Evolutionary conservation across 495 filamentous ascomycete genomes (phyloP), one percentile per base, ranked within the genome.

Genomic region (Paragyromitra xinjiangensis): DNA sequence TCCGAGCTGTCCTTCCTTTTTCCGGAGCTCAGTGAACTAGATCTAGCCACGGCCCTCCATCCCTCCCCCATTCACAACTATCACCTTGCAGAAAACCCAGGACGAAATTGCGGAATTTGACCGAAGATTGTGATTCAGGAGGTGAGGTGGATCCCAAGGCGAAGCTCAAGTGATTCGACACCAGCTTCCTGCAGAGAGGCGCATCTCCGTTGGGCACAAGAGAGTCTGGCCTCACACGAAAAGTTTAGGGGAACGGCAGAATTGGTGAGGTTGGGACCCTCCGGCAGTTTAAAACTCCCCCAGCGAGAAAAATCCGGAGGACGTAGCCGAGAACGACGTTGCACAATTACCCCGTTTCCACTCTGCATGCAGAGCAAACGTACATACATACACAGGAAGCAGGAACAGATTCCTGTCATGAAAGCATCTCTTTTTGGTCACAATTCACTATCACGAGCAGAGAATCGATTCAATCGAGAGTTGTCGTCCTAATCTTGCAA

Each of bases 371-470:
- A 61, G 66, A 65, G 68, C 34, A 71, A 62, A 72, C 77, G 74
- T 78, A 78, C 77, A 79, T 79, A 79, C 74, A 79, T 79, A 79
- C 74, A 79, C 74, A 78, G 75, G 48, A 79, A 79, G 77, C 77
- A 79, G 77, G 77, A 79, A 79, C 77, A 66, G 75, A 79, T 73
- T 42, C 37, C 77, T 70, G 65, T 64, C 65, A 72, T 79, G 62
- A 78, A 66, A 72, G 42, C 63, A 42, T 62, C 71, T 53, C 61
- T 3, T 78, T 79, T 78, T 78, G 51, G 62, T 50, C 67, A 73
- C 74, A 77, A 79, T 51, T 55, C 51, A 71, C 68, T 55, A 78
- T 71, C 59, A 72, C 63, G 29, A 19, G 73, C 76, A 77, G 50
- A 77, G 45, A 59, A 64, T 71, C 67, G 58, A 70, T 75, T 56